These are phyloP conservation scores for Trametes elegans DNA, from an alignment of 768 basidiomycete species.

Conservation along the genomic window DNA sequence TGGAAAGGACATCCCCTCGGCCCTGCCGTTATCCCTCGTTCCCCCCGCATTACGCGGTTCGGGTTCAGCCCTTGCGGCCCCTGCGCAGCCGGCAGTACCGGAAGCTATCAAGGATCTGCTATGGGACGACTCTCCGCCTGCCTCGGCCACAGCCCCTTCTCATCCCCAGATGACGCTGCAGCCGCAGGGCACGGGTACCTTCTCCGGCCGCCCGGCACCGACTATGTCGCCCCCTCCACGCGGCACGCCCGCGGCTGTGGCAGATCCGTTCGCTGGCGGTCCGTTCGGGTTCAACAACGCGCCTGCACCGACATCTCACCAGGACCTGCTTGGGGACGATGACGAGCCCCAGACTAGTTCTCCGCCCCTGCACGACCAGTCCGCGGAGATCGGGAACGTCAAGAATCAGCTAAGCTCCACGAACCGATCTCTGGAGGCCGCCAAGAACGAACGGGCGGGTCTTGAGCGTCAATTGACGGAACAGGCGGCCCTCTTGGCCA, in stretches of 20 bases:
- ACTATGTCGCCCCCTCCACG: constrained; percentile 20
- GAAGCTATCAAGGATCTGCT: constrained; percentile 45
- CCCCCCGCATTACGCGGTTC: constrained; percentile 75
- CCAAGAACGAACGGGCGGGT: constrained; percentile 62
- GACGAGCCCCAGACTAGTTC: constrained; percentile 51
- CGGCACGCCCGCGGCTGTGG: neutral
- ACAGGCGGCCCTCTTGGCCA: constrained; percentile 72
- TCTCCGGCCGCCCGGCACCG: constrained; percentile 21
- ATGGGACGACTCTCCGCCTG: constrained; percentile 40
- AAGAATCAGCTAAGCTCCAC: constrained; percentile 86
- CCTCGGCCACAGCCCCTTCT: constrained; percentile 38
- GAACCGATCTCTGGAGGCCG: constrained; percentile 60
- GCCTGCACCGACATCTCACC: constrained; percentile 22
- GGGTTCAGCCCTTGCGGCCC: constrained; percentile 37
- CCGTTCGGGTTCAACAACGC: constrained; percentile 45
- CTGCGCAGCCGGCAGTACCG: constrained; percentile 36
- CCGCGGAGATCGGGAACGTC: constrained; percentile 84
- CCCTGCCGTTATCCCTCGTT: constrained; percentile 70
- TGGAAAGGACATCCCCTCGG: constrained; percentile 71
- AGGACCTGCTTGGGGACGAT: constrained; percentile 73
- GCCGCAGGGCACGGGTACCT: constrained; percentile 20
- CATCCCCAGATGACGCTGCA: constrained; percentile 38
- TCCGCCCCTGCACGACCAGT: constrained; percentile 63
- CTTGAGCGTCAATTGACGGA: constrained; percentile 64
- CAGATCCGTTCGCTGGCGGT: constrained; percentile 36